These are phyloP conservation scores for Takashimella tepidaria DNA, from an alignment of 1,284 basidiomycete genomes.

Conservation along the genomic window DNA sequence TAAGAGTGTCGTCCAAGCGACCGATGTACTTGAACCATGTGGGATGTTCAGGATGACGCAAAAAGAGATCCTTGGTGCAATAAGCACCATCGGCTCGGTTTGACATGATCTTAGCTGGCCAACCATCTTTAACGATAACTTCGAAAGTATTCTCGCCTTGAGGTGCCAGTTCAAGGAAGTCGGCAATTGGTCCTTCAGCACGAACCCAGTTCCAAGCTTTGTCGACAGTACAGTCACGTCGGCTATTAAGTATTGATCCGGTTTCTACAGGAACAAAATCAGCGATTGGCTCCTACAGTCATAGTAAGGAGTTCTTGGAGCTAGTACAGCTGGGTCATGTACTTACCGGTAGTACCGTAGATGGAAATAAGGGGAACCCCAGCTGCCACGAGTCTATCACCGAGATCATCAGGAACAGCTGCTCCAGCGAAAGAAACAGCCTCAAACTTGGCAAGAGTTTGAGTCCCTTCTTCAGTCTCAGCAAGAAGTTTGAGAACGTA, in stretches of 20 bases:
- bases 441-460: slow-evolving; percentile 52
- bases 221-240: slow-evolving; percentile 53
- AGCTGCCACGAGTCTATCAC: slow-evolving; percentile 53
- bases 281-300: too few relatives aligned
- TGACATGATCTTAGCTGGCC: slow-evolving; percentile 55
- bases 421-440: slow-evolving; percentile 50
- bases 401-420: slow-evolving; percentile 52
- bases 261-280: slow-evolving; percentile 32
- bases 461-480: slow-evolving; percentile 53
- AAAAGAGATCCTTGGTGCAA: slow-evolving; percentile 58
- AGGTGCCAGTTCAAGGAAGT: slow-evolving; percentile 53
- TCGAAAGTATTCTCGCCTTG: slow-evolving; percentile 53
- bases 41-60: slow-evolving; percentile 50
- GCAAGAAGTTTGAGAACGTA: slow-evolving; percentile 53
- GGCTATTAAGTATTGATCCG: slow-evolving; percentile 50
- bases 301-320: too few relatives aligned
- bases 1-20: slow-evolving; percentile 57
- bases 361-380: slow-evolving; percentile 56
- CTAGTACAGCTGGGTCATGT: neutral
- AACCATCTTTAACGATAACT: slow-evolving; percentile 56
- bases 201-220: slow-evolving; percentile 60
- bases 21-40: slow-evolving; percentile 57
- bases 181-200: slow-evolving; percentile 44
- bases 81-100: slow-evolving; percentile 59
- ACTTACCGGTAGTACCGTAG: slow-evolving; percentile 52